Evolutionary conservation across 1,284 basidiomycete species (phyloP), one percentile per base, ranked within the genome.

Genomic region (Boletellus deceptivus): DNA sequence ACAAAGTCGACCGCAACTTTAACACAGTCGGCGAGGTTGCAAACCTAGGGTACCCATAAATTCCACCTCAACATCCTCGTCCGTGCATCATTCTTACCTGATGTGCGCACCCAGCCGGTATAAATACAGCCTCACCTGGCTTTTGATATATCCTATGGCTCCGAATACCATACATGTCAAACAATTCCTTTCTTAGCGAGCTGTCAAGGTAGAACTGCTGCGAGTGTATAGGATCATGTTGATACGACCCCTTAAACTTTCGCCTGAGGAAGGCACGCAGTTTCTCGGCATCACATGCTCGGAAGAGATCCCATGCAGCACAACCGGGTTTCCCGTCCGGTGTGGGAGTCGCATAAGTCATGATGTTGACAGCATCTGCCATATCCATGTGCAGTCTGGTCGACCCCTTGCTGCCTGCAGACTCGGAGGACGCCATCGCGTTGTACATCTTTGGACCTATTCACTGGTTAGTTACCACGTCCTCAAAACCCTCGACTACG

Each of bases 1-100:
- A 98, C 92, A 71, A 95, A 98, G 72, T 98, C 94, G 57, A 91
- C 80, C n/a, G 95, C 94, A 43, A 97, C 90, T 73, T 98, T 98
- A 74, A 98, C 87, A 67, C 91, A 96, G 68, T 97, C 93, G 11
- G 91, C 78, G 31, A 95, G 72, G 63, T 95, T 94, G 63, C 84
- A 83, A 7, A 91, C 89, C 82, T 90, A 47, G 13, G 25, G 35
- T 20, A 17, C 38, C 50, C 6, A 40, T 31, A 17, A 50, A 46
- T 11, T 49, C 33, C 3, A 53, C 31, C 10, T 2, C 42, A 7
- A 48, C 31, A 53, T 29, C 24, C 14, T 34, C 20, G 34, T 43
- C 39, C 22, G 44, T 16, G 16, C 39, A 48, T 48, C 35, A 16
- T 43, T 66, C 82, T 64, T 46, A 92, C 91, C 78, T 95, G 92